Evolutionary conservation across 495 filamentous ascomycete species (phyloP).

Genomic region (Tetracladium marchalianum): DNA sequence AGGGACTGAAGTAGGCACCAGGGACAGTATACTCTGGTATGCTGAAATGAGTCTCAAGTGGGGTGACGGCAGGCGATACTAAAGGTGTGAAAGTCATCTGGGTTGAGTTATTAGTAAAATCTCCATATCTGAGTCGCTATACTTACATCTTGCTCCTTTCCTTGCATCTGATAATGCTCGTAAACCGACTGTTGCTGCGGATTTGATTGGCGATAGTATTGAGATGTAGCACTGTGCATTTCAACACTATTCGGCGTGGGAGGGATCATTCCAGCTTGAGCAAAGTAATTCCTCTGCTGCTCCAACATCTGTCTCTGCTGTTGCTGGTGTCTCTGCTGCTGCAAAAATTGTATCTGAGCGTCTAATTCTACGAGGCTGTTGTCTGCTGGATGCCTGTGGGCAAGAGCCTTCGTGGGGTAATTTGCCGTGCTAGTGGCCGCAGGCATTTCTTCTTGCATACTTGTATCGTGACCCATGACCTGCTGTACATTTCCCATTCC

Average conservation of each 20-base stretch:
- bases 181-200: conserved; percentile 54
- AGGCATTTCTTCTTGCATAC: conserved; percentile 37
- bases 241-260: conserved; percentile 92
- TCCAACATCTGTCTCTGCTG: conserved; percentile 38
- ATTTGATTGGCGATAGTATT: conserved; percentile 50
- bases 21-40: conserved; percentile 74
- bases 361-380: conserved; percentile 41
- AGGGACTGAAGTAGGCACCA: conserved; percentile 86
- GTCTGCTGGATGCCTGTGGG: conserved; percentile 24
- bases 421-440: conserved; percentile 31
- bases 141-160: conserved; percentile 74
- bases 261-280: conserved; percentile 62
- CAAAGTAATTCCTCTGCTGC: conserved; percentile 41
- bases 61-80: conserved; percentile 89
- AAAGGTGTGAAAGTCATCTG: conserved; percentile 89
- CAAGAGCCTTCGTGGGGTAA: conserved; percentile 28
- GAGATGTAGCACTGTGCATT: conserved; percentile 58
- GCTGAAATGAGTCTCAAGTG: conserved; percentile 73
- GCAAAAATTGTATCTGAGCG: conserved; percentile 52
- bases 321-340: conserved; percentile 46
- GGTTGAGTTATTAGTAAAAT: conserved; percentile 3
- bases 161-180: conserved; percentile 56
- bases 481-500: conserved; percentile 34
- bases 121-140: conserved; percentile 4
- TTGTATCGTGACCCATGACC: conserved; percentile 26